Percentiles rank a stretch among this genome's conserved stretches.
Evolutionary conservation across 257 asterid genomes (phyloP).

Genomic region (Linderniella brevidens): DNA sequence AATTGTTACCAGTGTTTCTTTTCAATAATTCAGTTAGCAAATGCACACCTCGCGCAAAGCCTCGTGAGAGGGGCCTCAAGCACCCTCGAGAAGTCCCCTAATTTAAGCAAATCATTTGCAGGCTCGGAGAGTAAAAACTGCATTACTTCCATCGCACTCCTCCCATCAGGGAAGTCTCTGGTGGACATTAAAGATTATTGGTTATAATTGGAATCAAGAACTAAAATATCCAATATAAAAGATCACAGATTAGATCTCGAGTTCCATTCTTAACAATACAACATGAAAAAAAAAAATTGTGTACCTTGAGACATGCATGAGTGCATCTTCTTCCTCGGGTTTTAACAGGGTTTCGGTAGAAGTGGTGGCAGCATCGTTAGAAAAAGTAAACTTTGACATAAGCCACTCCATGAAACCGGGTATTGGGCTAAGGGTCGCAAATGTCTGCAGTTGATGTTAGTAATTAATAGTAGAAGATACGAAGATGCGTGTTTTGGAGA

Average conservation of each 20-base stretch:
- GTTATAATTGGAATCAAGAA: not conserved
- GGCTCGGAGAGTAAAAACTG: conserved; percentile 34
- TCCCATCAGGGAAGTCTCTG: conserved; percentile 43
- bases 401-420: conserved; percentile 94
- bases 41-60: conserved; percentile 68
- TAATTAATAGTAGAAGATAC: not conserved
- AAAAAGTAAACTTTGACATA: conserved; percentile 54
- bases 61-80: conserved; percentile 57
- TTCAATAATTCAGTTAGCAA: not conserved
- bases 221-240: not conserved
- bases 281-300: conserved; percentile 10
- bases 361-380: conserved; percentile 50
- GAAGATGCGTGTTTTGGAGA: not conserved
- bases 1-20: too few relatives aligned
- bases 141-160: conserved; percentile 56
- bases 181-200: not conserved
- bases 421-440: conserved; percentile 95
- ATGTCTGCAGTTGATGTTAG: conserved; percentile 45
- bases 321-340: conserved; percentile 61
- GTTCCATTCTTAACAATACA: not conserved
- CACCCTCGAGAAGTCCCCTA: conserved; percentile 26
- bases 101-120: conserved; percentile 48
- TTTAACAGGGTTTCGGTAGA: conserved; percentile 64
- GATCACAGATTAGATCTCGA: not conserved
- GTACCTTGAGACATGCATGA: conserved; percentile 53